Conservation (phyloP, 2,329 filamentous ascomycete genomes). For the Fusarium hainanense region DNA sequence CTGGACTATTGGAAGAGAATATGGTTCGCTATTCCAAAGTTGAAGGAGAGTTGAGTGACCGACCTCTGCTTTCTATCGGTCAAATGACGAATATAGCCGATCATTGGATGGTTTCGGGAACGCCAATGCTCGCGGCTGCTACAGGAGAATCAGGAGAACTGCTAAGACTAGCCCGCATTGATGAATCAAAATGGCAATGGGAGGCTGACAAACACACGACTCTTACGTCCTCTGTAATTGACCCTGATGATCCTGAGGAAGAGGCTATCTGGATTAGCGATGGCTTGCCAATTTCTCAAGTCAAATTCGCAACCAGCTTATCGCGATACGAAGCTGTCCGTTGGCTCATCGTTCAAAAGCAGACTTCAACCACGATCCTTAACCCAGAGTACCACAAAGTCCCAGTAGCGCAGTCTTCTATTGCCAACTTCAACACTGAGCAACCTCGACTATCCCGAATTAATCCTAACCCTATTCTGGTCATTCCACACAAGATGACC, state of each 20-base stretch:
- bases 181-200: constrained; percentile 67
- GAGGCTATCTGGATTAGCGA: constrained; percentile 66
- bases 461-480: constrained; percentile 64
- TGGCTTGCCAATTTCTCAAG: constrained; percentile 60
- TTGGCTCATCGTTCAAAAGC: constrained; percentile 67
- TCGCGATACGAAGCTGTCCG: constrained; percentile 54
- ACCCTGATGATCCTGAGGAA: constrained; percentile 57
- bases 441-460: constrained; percentile 61
- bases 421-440: constrained; percentile 6
- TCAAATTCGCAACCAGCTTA: constrained; percentile 60
- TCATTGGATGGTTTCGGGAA: constrained; percentile 40
- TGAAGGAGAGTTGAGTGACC: constrained; percentile 40
- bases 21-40: constrained; percentile 47
- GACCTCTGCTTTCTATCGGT: constrained; percentile 65
- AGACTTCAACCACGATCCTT: constrained; percentile 62
- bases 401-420: constrained; percentile 46
- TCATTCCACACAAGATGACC: constrained; percentile 63
- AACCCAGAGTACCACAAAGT: constrained; percentile 61
- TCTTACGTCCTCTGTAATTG: constrained; percentile 60
- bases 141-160: constrained; percentile 69
- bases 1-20: constrained; percentile 52
- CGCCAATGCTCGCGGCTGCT: constrained; percentile 58
- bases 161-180: constrained; percentile 65
- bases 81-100: constrained; percentile 59
- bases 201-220: constrained; percentile 56